A percentile compares a stretch with the other conserved stretches of the same genome.
phyloP scores from a whole-genome alignment of 2,329 filamentous ascomycete genomes.

The Botrytis fragariae region DNA sequence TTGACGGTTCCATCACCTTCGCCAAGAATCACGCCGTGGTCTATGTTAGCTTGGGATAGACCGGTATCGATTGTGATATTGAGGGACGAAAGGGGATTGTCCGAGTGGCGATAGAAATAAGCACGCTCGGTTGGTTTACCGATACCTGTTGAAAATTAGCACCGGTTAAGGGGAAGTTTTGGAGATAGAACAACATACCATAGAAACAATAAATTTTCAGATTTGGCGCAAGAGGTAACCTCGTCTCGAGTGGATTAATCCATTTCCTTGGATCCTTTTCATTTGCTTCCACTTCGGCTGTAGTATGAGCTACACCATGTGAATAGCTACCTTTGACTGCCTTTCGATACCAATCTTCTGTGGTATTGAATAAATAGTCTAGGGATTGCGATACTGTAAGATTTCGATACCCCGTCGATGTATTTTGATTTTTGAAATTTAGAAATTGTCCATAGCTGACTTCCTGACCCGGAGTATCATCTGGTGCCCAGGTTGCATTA shows the following conservation, averaged over 20 bases:
- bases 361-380: conserved; percentile 71
- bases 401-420: conserved; percentile 65
- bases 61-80: conserved; percentile 73
- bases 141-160: conserved; percentile 48
- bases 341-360: conserved; percentile 81
- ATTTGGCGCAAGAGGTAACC: conserved; percentile 80
- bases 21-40: conserved; percentile 91
- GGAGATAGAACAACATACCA: conserved; percentile 42
- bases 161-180: not conserved
- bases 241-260: conserved; percentile 90
- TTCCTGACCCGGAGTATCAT: conserved; percentile 73
- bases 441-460: conserved; percentile 77
- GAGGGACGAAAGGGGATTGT: conserved; percentile 61
- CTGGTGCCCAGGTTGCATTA: conserved; percentile 80
- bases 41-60: conserved; percentile 58
- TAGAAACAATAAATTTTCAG: conserved; percentile 98
- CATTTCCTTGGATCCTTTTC: conserved; percentile 77
- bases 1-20: conserved; percentile 97
- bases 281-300: conserved; percentile 76
- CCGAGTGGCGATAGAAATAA: conserved; percentile 80
- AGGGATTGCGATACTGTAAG: conserved; percentile 78
- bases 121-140: conserved; percentile 90
- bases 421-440: conserved; percentile 73
- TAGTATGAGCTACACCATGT: conserved; percentile 79
- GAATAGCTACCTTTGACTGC: conserved; percentile 77